Base-by-base conservation (phyloP, 345 rosid species). In the Syzygium aqueum region DNA sequence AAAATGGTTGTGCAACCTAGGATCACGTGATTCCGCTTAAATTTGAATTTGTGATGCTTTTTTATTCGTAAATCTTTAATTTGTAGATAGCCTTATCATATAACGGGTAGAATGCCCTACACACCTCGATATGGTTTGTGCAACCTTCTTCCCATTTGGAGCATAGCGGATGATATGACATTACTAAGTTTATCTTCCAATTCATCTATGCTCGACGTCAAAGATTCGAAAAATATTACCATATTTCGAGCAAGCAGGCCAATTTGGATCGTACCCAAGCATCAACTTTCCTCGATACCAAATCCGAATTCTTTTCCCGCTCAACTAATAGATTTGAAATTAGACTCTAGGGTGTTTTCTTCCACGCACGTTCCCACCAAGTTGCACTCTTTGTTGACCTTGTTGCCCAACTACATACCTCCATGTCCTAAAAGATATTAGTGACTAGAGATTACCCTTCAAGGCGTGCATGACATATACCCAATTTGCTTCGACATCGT, bases 161-260 rank as follows among this genome's bases (percentile, higher is more conserved):
- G 22, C 7, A 8, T 5, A 9, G 14, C 21, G 1, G 82, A 37
- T 73, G 49, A 67, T 37, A n/a, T 14, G 19, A n/a, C 82, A 73
- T 33, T 37, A 9, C 27, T 19, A 9, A 5, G 49, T 19, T 37
- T 19, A 25, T 33, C 49, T 73, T 73, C 14, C 25, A 33, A 73
- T 33, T 73, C 22, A 73, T 73, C 8, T 19, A 73, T 10, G 49
- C 14, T 37, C 8, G 7, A 33, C 5, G 37, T 16, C 43, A 30
- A 67, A 67, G 5, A 16, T 67, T 17, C 10, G 2, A 17, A 8
- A 65, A 3, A 30, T 2, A 65, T 16, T 17, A 19, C 1, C 3
- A 9, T 19, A 19, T 30, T 33, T 33, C 1, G 2, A 33, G 8
- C 0, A 1, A 33, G 49, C 2, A 3, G 0, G 43, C 19, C 25